Conservation (phyloP, 75 land plant genomes). For the Adiantum capillusveneris region DNA sequence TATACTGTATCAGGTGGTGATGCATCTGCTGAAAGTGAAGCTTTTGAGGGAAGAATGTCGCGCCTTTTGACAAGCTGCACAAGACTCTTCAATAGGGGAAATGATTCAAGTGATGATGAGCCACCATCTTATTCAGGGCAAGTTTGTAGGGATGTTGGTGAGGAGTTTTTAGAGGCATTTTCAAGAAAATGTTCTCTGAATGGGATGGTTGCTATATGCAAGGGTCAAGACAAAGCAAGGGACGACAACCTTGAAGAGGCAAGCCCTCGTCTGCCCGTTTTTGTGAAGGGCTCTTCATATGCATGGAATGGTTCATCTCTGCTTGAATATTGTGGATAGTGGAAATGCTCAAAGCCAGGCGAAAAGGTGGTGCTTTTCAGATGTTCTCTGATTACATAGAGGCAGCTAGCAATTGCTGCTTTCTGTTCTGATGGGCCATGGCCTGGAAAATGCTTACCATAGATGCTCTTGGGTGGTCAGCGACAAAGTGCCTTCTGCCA, state of each 20-base stretch:
- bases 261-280: conserved; percentile 1
- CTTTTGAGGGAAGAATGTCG: not conserved
- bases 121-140: not conserved
- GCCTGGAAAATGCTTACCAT: no score
- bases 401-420: no score
- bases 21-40: not conserved
- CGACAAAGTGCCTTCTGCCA: no score
- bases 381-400: no score
- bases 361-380: no score
- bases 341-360: no score
- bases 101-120: not conserved
- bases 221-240: not conserved
- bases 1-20: not conserved
- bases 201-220: not conserved
- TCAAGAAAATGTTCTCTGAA: not conserved
- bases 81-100: no score
- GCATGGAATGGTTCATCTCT: conserved; percentile 1
- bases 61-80: not conserved
- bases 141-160: not conserved
- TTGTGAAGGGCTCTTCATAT: not conserved
- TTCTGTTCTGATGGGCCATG: no score
- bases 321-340: not conserved
- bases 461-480: no score
- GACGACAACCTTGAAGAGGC: not conserved
- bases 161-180: conserved; percentile 1